phyloP scores from a whole-genome alignment of 108 stramenopile species.

The Skeletonema menzelii region DNA sequence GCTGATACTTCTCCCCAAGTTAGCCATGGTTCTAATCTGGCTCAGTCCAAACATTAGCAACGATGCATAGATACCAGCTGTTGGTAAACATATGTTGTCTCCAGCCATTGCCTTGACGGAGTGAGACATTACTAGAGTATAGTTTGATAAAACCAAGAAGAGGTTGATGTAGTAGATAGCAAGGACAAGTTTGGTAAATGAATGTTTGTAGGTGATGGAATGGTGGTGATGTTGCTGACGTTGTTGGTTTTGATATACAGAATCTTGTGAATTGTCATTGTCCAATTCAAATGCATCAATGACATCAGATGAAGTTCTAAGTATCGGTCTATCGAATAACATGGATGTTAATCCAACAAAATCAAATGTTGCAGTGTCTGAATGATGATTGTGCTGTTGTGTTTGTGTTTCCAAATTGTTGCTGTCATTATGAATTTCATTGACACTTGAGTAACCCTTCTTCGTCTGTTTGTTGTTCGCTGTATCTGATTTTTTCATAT shows the following conservation, averaged over 20 bases:
- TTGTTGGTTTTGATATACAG: not conserved
- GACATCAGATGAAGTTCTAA: not conserved
- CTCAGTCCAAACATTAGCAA: conserved; percentile 65
- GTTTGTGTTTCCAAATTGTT: conserved; percentile 33
- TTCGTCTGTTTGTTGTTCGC: not conserved
- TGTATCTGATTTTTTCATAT: conserved; percentile 6
- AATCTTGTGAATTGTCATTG: not conserved
- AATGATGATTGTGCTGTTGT: conserved; percentile 10
- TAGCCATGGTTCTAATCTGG: conserved; percentile 70
- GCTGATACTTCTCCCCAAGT: conserved; percentile 55
- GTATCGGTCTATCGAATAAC: conserved; percentile 45
- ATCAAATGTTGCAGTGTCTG: conserved; percentile 64
- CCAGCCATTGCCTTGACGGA: conserved; percentile 60
- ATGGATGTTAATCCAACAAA: conserved; percentile 69
- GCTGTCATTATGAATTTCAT: not conserved
- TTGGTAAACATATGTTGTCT: conserved; percentile 59
- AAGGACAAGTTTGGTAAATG: conserved; percentile 49
- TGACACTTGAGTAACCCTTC: conserved; percentile 16
- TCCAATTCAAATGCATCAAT: conserved; percentile 1
- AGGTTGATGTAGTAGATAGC: conserved; percentile 66
- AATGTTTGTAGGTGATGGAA: conserved; percentile 27
- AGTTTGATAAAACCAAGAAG: conserved; percentile 68
- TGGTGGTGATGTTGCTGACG: conserved; percentile 13
- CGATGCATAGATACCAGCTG: conserved; percentile 61
- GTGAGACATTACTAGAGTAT: conserved; percentile 65